Conservation (phyloP, 1,284 basidiomycete species). For the Ganoderma lucidum region DNA sequence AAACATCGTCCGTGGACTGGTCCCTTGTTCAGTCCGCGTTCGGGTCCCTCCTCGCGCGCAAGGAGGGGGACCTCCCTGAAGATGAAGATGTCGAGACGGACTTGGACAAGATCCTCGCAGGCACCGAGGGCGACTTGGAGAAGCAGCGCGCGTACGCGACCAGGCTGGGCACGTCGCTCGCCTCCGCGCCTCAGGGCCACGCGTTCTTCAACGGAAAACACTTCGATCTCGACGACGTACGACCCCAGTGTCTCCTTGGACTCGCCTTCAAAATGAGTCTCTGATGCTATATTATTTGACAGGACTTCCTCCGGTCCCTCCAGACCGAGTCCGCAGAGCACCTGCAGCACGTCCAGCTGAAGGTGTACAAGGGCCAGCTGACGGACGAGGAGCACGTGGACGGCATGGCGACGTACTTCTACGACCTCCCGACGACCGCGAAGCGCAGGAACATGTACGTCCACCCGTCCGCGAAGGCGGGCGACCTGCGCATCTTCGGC, state of each 20-base stretch:
- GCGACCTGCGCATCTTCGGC: slow-evolving; percentile 58
- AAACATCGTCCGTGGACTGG: slow-evolving; percentile 52
- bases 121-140: slow-evolving; percentile 44
- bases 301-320: slow-evolving; percentile 74
- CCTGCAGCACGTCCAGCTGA: slow-evolving; percentile 75
- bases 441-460: slow-evolving; percentile 78
- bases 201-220: slow-evolving; percentile 92
- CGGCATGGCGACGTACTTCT: slow-evolving; percentile 81
- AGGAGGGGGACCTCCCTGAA: slow-evolving; percentile 34
- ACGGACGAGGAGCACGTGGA: slow-evolving; percentile 58
- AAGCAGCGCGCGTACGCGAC: slow-evolving; percentile 58
- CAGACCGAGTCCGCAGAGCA: slow-evolving; percentile 71
- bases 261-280: too few relatives aligned
- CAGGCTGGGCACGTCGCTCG: slow-evolving; percentile 57
- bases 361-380: slow-evolving; percentile 71
- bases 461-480: slow-evolving; percentile 55
- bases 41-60: slow-evolving; percentile 43
- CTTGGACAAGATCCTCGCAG: slow-evolving; percentile 52
- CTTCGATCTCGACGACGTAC: slow-evolving; percentile 76
- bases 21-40: slow-evolving; percentile 52
- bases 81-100: slow-evolving; percentile 43
- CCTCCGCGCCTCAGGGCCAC: slow-evolving; percentile 58
- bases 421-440: slow-evolving; percentile 82
- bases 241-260: too few relatives aligned
- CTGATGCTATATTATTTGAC: too few relatives aligned